Evolutionary conservation across 169 alveolate genomes (phyloP).

Genomic region (Cryptosporidium canis): DNA sequence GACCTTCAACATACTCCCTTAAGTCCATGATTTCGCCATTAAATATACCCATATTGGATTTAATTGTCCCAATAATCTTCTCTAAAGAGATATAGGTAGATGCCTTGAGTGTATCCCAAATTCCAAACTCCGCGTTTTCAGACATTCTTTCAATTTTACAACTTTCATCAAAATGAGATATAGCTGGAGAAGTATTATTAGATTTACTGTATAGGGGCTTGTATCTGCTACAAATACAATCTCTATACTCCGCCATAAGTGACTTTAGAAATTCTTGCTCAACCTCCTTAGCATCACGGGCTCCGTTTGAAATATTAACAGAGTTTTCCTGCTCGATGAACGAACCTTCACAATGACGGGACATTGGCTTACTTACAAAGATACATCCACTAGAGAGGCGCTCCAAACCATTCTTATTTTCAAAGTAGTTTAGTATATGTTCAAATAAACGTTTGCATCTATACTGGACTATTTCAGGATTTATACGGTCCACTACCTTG

Average conservation of each 20-base stretch:
- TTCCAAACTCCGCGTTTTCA: slow-evolving; percentile 18
- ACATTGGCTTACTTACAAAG: slow-evolving; percentile 24
- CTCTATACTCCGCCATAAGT: slow-evolving; percentile 11
- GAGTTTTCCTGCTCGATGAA: slow-evolving; percentile 4
- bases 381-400: neutral
- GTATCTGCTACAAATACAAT: neutral
- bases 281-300: neutral
- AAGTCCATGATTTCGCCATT: neutral
- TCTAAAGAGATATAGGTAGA: slow-evolving; percentile 34
- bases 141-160: slow-evolving; percentile 7
- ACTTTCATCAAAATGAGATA: neutral
- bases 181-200: neutral
- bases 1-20: neutral
- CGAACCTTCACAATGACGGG: neutral
- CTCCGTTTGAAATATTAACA: neutral
- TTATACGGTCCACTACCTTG: slow-evolving; percentile 38
- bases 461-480: slow-evolving; percentile 4
- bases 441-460: slow-evolving; percentile 43
- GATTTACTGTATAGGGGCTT: neutral
- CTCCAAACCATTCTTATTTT: neutral
- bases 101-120: slow-evolving; percentile 57
- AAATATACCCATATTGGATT: neutral
- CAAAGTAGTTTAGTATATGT: slow-evolving; percentile 25
- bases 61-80: neutral
- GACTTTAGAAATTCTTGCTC: slow-evolving; percentile 1